Conservation (phyloP, 176 grass and related monocot genomes). For the Cenchrus americanus region DNA sequence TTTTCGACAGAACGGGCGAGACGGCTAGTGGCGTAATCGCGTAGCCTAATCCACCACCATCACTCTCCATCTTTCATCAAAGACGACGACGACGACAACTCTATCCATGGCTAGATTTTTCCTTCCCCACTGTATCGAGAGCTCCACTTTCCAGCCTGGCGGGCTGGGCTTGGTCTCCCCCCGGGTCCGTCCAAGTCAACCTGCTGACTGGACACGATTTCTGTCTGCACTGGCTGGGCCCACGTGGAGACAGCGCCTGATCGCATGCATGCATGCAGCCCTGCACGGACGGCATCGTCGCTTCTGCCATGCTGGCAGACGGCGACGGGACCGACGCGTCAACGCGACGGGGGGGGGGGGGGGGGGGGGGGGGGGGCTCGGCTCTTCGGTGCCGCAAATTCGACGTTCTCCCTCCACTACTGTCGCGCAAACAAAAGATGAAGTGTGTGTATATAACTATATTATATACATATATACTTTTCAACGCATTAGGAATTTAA, state of each 20-base stretch:
- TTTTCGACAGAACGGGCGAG: no score
- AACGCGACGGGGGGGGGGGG: neutral
- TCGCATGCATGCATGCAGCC: neutral
- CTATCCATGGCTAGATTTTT: neutral
- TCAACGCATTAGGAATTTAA: neutral
- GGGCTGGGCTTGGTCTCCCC: neutral
- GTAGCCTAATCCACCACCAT: no score
- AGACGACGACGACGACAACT: neutral
- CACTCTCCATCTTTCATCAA: neutral
- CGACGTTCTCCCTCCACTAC: no score
- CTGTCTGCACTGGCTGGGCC: neutral
- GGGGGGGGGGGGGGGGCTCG: no score
- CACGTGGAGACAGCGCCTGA: neutral
- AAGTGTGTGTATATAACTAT: no score
- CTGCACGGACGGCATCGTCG: no score
- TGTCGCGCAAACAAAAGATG: no score
- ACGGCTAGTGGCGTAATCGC: no score
- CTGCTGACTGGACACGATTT: neutral
- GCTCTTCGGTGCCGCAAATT: neutral
- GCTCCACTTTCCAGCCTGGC: conserved; percentile 24
- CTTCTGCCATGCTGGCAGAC: neutral
- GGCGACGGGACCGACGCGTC: neutral
- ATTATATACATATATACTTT: no score
- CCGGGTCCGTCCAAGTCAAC: conserved; percentile 37
- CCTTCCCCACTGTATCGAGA: neutral